A percentile compares a stretch with the other conserved stretches of the same genome.
phyloP scores from a whole-genome alignment of 1,284 basidiomycete species.

The Trichosporon sp. region DNA sequence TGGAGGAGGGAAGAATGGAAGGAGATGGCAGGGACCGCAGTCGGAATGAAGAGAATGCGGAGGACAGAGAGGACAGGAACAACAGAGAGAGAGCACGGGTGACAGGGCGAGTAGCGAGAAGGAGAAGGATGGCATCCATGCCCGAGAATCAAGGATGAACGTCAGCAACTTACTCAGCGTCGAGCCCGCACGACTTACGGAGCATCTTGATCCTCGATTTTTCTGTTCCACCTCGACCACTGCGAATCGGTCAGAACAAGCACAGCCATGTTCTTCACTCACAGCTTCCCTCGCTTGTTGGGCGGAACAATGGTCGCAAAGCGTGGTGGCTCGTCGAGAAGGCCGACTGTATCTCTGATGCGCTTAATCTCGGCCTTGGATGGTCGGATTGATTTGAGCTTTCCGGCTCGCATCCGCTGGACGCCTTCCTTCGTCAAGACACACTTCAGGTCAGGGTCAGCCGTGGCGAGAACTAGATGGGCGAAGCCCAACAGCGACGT shows the following conservation, averaged over 20 bases:
- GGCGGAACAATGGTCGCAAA: slow-evolving; percentile 63
- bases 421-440: slow-evolving; percentile 40
- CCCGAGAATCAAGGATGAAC: neutral
- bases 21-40: too few relatives aligned
- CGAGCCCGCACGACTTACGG: slow-evolving; percentile 44
- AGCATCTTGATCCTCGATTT: slow-evolving; percentile 70
- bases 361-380: slow-evolving; percentile 28
- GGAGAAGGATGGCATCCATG: too few relatives aligned
- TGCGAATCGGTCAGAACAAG: slow-evolving; percentile 15
- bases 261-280: neutral
- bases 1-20: neutral
- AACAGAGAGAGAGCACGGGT: too few relatives aligned
- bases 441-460: slow-evolving; percentile 45
- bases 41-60: neutral
- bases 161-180: neutral
- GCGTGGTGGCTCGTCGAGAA: slow-evolving; percentile 63
- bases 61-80: too few relatives aligned
- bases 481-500: slow-evolving; percentile 44
- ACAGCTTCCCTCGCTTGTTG: slow-evolving; percentile 43
- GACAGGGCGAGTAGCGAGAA: too few relatives aligned
- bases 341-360: slow-evolving; percentile 25
- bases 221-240: slow-evolving; percentile 54
- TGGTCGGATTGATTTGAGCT: slow-evolving; percentile 35
- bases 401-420: slow-evolving; percentile 32
- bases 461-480: slow-evolving; percentile 44